These are phyloP conservation scores for Lepidium sativum DNA, from an alignment of 345 rosid species.

Conservation along the genomic window DNA sequence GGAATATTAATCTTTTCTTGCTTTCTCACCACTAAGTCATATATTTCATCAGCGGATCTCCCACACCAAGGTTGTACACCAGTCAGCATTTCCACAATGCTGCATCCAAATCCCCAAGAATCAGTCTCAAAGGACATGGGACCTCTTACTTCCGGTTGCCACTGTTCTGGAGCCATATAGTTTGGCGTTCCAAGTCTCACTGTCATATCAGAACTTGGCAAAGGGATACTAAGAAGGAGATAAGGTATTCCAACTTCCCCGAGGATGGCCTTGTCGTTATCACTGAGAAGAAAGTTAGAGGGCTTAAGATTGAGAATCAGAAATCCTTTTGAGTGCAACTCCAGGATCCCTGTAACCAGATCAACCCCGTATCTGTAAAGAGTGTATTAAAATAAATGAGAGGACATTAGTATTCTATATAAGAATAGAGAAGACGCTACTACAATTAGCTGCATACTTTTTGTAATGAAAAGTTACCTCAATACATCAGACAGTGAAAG, in stretches of 20 bases:
- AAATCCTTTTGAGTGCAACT: constrained; percentile 59
- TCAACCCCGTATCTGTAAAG: constrained; percentile 60
- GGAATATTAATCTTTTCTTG: constrained; percentile 69
- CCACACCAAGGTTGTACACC: constrained; percentile 84
- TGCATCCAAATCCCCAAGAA: constrained; percentile 94
- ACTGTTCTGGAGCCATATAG: constrained; percentile 98
- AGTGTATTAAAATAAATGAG: not conserved
- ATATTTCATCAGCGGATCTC: constrained; percentile 53
- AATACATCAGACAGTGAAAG: constrained; percentile 49
- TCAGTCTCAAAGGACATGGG: constrained; percentile 87
- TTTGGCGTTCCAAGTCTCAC: constrained; percentile 77
- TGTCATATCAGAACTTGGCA: constrained; percentile 55
- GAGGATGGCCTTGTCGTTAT: constrained; percentile 52
- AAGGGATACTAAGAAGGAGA: constrained; percentile 61
- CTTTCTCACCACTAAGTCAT: constrained; percentile 54
- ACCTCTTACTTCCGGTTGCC: constrained; percentile 84
- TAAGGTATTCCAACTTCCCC: constrained; percentile 82
- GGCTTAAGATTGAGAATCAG: constrained; percentile 80
- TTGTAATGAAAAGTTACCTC: constrained; percentile 40
- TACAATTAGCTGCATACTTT: not conserved
- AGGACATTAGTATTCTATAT: not conserved
- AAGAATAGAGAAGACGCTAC: not conserved
- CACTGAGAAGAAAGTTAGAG: constrained; percentile 64
- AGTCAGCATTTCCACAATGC: constrained; percentile 87
- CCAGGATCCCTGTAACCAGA: constrained; percentile 61